These are phyloP conservation scores for Stylosanthes scabra DNA, from an alignment of 331 rosid species.

Conservation along the genomic window DNA sequence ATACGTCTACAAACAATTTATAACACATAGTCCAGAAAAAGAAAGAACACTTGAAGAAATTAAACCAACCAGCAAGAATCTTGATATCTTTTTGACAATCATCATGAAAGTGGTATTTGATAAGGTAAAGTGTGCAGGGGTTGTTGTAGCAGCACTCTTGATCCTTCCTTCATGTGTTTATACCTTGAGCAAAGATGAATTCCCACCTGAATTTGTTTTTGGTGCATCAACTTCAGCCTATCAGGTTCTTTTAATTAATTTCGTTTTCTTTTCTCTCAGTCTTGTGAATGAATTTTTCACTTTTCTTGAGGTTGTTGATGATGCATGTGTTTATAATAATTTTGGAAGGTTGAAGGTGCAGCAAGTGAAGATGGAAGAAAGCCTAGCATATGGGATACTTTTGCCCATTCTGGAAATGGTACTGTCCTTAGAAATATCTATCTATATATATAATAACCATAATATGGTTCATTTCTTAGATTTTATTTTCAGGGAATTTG, in stretches of 20 bases:
- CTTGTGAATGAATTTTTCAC: not conserved
- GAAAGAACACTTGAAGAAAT: not conserved
- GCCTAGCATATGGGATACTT: slow-evolving; percentile 49
- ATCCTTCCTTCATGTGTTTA: not conserved
- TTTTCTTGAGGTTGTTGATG: not conserved
- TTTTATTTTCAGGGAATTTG: slow-evolving; percentile 10
- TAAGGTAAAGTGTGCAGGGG: not conserved
- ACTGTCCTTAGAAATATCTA: not conserved
- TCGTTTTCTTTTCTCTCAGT: not conserved
- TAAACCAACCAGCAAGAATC: not conserved
- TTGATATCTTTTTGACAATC: not conserved
- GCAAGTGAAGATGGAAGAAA: slow-evolving; percentile 49
- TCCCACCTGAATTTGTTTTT: slow-evolving; percentile 41
- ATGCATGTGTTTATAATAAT: not conserved
- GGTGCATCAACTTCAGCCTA: slow-evolving; percentile 47
- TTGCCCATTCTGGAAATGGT: slow-evolving; percentile 38
- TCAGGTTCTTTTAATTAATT: slow-evolving; percentile 31
- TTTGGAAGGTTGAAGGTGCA: slow-evolving; percentile 51
- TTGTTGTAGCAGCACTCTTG: not conserved
- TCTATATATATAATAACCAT: not conserved
- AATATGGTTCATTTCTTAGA: not conserved
- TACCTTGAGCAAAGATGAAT: slow-evolving; percentile 38
- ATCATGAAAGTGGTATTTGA: not conserved
- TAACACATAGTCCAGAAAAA: not conserved
- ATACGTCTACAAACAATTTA: not conserved